phyloP scores from a whole-genome alignment of 2,329 filamentous ascomycete species.

The Ramichloridium luteum region DNA sequence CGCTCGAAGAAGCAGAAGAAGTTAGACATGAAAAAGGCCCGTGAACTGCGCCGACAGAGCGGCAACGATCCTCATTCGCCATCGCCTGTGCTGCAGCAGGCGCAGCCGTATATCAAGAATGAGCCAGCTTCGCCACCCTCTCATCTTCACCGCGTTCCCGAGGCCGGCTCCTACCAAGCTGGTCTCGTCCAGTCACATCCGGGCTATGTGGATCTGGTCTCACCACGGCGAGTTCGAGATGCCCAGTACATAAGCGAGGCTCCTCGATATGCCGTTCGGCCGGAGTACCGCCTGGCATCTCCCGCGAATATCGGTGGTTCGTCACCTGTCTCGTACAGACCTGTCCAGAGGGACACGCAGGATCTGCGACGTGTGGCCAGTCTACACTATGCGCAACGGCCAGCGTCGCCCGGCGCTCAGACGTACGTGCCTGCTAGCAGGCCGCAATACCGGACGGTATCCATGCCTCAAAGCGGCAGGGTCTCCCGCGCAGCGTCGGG shows the following conservation, averaged over 20 bases:
- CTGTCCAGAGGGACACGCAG: constrained; percentile 31
- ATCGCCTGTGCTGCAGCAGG: constrained; percentile 21
- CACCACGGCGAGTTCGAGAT: constrained; percentile 28
- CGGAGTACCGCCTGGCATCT: constrained; percentile 30
- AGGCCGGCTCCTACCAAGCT: too few relatives aligned
- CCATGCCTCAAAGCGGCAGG: too few relatives aligned
- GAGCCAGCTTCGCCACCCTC: constrained; percentile 51
- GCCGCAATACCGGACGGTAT: too few relatives aligned
- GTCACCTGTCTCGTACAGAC: constrained; percentile 25
- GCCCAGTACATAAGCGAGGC: constrained; percentile 34
- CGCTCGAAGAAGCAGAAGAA: constrained; percentile 18
- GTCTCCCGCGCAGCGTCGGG: constrained; percentile 27
- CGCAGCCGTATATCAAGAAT: constrained; percentile 46
- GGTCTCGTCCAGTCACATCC: constrained; percentile 26
- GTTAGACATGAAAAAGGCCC: constrained; percentile 7
- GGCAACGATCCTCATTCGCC: constrained; percentile 25
- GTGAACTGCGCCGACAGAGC: too few relatives aligned
- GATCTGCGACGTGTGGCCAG: constrained; percentile 37
- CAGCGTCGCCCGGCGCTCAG: constrained; percentile 28
- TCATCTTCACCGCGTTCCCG: constrained; percentile 24
- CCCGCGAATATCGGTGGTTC: constrained; percentile 29
- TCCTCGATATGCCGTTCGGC: constrained; percentile 28
- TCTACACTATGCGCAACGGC: constrained; percentile 34
- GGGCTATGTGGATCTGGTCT: constrained; percentile 28
- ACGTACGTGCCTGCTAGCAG: too few relatives aligned